These are phyloP conservation scores for Russula ochroleuca DNA, from an alignment of 768 basidiomycete genomes.

Conservation along the genomic window DNA sequence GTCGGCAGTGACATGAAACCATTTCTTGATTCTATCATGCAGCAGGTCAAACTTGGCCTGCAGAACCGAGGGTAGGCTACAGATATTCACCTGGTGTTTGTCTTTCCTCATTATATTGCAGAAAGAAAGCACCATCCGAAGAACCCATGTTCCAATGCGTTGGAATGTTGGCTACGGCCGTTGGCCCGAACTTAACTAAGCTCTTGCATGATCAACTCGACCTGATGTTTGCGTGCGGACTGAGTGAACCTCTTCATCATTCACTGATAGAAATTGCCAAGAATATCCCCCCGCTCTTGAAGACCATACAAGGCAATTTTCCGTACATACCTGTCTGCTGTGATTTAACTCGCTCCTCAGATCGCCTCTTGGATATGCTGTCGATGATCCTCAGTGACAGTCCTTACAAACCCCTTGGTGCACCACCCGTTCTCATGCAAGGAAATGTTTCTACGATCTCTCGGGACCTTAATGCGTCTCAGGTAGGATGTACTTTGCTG, in stretches of 20 bases:
- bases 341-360: slow-evolving; percentile 38
- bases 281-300: slow-evolving; percentile 84
- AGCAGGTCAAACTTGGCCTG: slow-evolving; percentile 80
- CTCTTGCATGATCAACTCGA: slow-evolving; percentile 95
- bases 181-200: slow-evolving; percentile 94
- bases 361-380: slow-evolving; percentile 83
- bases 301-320: slow-evolving; percentile 81
- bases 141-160: slow-evolving; percentile 97
- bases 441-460: slow-evolving; percentile 47
- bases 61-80: slow-evolving; percentile 74
- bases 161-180: slow-evolving; percentile 91
- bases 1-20: slow-evolving; percentile 94
- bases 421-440: slow-evolving; percentile 59
- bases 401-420: slow-evolving; percentile 83
- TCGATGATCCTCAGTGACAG: slow-evolving; percentile 79
- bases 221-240: slow-evolving; percentile 90
- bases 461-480: slow-evolving; percentile 49
- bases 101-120: slow-evolving; percentile 38
- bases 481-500: slow-evolving; percentile 36
- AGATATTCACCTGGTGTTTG: background rate
- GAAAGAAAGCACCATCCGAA: slow-evolving; percentile 89
- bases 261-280: slow-evolving; percentile 81
- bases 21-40: slow-evolving; percentile 89
- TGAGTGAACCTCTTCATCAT: slow-evolving; percentile 83
- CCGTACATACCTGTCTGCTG: background rate